A percentile compares a stretch with the other conserved stretches of the same genome.
Evolutionary conservation across 1,284 basidiomycete genomes (phyloP).

Genomic region (Trametes hirsuta): DNA sequence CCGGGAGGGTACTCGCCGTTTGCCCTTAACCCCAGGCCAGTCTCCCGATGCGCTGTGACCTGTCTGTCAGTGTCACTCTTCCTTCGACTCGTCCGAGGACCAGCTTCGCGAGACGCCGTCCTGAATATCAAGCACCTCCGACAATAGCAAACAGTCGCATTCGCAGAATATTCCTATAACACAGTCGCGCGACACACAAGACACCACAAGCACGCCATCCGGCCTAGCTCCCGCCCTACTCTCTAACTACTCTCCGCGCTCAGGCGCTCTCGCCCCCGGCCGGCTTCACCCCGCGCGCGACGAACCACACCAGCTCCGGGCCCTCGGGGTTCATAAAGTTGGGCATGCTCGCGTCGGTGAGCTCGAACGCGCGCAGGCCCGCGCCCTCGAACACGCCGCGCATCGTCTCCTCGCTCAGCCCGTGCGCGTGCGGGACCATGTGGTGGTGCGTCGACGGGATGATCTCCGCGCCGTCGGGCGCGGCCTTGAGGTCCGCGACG

Average conservation of each 20-base stretch:
- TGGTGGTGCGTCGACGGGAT: constrained; percentile 36
- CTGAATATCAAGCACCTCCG: too few species aligned
- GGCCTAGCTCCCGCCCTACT: too few species aligned
- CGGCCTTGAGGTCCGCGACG: constrained; percentile 54
- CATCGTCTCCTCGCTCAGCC: constrained; percentile 53
- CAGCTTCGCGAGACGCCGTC: too few species aligned
- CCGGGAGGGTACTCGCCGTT: constrained; percentile 4
- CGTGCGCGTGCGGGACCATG: constrained; percentile 55
- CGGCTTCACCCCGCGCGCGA: constrained; percentile 47
- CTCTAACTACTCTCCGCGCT: neutral
- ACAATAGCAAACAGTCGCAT: too few species aligned
- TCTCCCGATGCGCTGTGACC: too few species aligned
- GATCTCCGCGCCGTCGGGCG: constrained; percentile 25
- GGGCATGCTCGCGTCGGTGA: constrained; percentile 28
- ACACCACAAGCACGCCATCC: neutral
- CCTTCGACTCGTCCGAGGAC: too few species aligned
- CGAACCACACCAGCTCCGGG: constrained; percentile 46
- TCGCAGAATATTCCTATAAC: too few species aligned
- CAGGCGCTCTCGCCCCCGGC: neutral
- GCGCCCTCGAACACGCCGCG: constrained; percentile 49
- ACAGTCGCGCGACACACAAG: too few species aligned
- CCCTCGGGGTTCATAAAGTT: constrained; percentile 36
- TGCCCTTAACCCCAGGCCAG: too few species aligned
- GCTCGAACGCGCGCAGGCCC: constrained; percentile 47
- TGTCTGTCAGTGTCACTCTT: too few species aligned